A percentile compares a stretch with the other conserved stretches of the same genome.
Evolutionary conservation across 805 yeast species (phyloP).

Genomic region (Candida endomychidarum): DNA sequence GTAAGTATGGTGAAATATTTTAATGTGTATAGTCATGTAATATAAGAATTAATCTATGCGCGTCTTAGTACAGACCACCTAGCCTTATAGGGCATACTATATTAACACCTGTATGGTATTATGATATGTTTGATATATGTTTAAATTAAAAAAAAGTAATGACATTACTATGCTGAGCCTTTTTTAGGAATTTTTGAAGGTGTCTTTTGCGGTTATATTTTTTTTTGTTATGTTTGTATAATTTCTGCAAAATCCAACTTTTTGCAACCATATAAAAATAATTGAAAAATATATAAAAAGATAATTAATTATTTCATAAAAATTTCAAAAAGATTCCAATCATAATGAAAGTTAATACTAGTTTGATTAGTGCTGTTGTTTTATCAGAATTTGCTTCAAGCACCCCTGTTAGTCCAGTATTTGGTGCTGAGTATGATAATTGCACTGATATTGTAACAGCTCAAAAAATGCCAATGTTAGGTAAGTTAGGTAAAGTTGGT

Average conservation of each 20-base stretch:
- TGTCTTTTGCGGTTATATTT: background rate
- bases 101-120: background rate
- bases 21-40: too few relatives aligned
- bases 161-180: background rate
- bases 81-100: too few relatives aligned
- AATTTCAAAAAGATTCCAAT: background rate
- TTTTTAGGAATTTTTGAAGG: conserved; percentile 2
- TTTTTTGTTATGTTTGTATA: conserved; percentile 4
- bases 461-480: conserved; percentile 1
- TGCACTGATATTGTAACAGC: background rate
- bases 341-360: background rate
- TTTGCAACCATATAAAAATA: conserved; percentile 5
- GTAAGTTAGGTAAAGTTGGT: conserved; percentile 6
- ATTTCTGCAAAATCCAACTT: background rate
- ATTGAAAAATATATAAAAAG: conserved; percentile 3
- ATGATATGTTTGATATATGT: too few relatives aligned
- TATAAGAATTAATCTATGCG: too few relatives aligned
- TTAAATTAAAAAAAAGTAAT: too few relatives aligned
- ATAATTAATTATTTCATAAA: background rate
- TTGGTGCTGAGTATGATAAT: background rate
- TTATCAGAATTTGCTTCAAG: background rate
- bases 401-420: background rate
- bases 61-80: too few relatives aligned
- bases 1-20: too few relatives aligned
- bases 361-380: background rate